Percentiles rank a stretch among this genome's conserved stretches.
Evolutionary conservation across 805 yeast genomes (phyloP).

Genomic region (Metschnikowia continentalis): DNA sequence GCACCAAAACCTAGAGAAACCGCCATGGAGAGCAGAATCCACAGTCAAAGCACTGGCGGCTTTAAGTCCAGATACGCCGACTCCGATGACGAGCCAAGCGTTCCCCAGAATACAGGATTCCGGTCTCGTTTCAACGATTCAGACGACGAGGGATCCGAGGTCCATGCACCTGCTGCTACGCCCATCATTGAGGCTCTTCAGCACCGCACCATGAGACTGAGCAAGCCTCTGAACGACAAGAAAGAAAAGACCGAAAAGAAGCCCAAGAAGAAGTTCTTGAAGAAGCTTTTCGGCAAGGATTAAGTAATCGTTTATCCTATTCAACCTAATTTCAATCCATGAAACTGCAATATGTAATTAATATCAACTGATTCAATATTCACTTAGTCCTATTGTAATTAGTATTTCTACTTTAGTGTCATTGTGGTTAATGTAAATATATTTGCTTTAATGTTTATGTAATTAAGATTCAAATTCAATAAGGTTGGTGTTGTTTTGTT

Average conservation of each 20-base stretch:
- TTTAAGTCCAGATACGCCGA: slow-evolving; percentile 58
- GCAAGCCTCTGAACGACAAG: slow-evolving; percentile 6
- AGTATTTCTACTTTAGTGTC: no score
- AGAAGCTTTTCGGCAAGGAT: slow-evolving; percentile 37
- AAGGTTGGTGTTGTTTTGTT: slow-evolving; percentile 22
- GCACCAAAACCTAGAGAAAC: neutral
- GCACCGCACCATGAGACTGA: slow-evolving; percentile 12
- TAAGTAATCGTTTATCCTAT: neutral
- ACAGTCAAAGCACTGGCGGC: neutral
- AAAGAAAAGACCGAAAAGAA: slow-evolving; percentile 18
- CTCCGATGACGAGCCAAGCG: slow-evolving; percentile 52
- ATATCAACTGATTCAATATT: no score
- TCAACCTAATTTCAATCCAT: neutral
- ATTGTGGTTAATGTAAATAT: no score
- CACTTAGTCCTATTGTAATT: no score
- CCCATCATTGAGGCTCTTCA: slow-evolving; percentile 8
- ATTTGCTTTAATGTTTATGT: neutral
- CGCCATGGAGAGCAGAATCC: neutral
- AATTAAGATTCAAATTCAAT: slow-evolving; percentile 42
- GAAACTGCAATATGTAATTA: no score
- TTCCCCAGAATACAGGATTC: slow-evolving; percentile 14
- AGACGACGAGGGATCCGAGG: slow-evolving; percentile 22
- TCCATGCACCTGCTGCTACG: neutral
- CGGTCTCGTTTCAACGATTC: slow-evolving; percentile 28
- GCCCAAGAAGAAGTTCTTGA: slow-evolving; percentile 31